Percentiles rank a stretch among this genome's conserved stretches.
phyloP scores from a whole-genome alignment of 1,139 yeast genomes.

The Candida mesenterica region DNA sequence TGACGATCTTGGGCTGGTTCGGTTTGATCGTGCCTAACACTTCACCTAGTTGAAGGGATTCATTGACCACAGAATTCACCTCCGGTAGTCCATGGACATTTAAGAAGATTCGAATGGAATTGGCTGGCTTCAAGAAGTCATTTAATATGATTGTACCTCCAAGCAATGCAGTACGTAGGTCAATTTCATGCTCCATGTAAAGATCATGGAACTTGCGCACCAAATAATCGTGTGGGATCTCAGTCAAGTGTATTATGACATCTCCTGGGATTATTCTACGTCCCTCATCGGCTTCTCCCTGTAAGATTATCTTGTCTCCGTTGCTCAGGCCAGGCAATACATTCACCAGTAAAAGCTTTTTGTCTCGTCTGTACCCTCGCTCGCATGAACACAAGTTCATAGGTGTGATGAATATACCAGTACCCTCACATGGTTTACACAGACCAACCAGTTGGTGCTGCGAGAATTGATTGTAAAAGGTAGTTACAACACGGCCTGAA shows the following conservation, averaged over 20 bases:
- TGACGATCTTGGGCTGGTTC: constrained; percentile 46
- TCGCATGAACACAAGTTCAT: constrained; percentile 42
- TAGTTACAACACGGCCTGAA: constrained; percentile 35
- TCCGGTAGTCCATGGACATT: constrained; percentile 37
- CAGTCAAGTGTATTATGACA: constrained; percentile 48
- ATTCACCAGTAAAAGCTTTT: constrained; percentile 50
- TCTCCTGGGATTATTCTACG: constrained; percentile 62
- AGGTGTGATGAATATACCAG: constrained; percentile 30
- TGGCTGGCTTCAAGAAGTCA: constrained; percentile 45
- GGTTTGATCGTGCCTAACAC: constrained; percentile 45
- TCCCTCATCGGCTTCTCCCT: constrained; percentile 66
- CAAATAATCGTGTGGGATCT: constrained; percentile 38
- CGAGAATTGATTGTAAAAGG: constrained; percentile 32
- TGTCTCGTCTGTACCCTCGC: constrained; percentile 38
- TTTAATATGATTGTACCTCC: constrained; percentile 51
- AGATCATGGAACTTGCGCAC: constrained; percentile 51
- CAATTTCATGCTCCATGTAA: constrained; percentile 44
- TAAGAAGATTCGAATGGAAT: constrained; percentile 36
- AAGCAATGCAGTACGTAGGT: constrained; percentile 50
- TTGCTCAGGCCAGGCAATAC: constrained; percentile 53
- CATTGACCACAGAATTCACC: constrained; percentile 22
- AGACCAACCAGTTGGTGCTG: constrained; percentile 34
- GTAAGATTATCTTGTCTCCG: constrained; percentile 51
- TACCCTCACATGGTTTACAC: constrained; percentile 38
- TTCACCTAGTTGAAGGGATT: constrained; percentile 42